These are phyloP conservation scores for Cladosporium sp. DNA, from an alignment of 2,329 filamentous ascomycete species.

Conservation along the genomic window DNA sequence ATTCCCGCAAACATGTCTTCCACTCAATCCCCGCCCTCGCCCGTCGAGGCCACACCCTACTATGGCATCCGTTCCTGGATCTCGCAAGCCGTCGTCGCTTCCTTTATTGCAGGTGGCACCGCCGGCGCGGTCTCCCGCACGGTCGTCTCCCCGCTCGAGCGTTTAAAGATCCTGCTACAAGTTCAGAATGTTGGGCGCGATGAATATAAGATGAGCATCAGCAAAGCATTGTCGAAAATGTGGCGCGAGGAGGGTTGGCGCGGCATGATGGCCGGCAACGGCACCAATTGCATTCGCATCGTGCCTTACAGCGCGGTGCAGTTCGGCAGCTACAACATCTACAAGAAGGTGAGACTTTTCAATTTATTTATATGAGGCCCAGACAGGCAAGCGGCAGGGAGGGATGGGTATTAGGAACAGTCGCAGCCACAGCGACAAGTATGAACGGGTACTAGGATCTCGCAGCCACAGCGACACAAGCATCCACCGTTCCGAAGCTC, in stretches of 20 bases:
- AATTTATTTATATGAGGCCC: background rate
- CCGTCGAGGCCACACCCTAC: constrained; percentile 10
- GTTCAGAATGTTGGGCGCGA: constrained; percentile 84
- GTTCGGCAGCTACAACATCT: constrained; percentile 96
- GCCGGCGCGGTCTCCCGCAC: constrained; percentile 96
- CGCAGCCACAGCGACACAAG: background rate
- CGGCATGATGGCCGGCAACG: constrained; percentile 96
- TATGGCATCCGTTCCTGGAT: constrained; percentile 36
- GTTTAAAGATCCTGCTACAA: constrained; percentile 96
- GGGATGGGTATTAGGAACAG: background rate
- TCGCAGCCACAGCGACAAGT: too few relatives aligned
- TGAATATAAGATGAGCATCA: constrained; percentile 89
- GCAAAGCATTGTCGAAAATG: constrained; percentile 87
- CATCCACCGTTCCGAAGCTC: background rate
- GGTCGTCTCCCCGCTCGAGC: constrained; percentile 90
- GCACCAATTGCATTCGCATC: constrained; percentile 96
- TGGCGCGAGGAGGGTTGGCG: constrained; percentile 95
- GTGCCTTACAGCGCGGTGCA: constrained; percentile 97
- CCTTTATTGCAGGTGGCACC: constrained; percentile 89
- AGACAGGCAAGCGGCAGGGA: background rate
- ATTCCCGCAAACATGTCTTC: background rate
- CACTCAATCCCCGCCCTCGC: background rate
- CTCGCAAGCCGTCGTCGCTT: constrained; percentile 79
- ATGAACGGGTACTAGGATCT: too few relatives aligned
- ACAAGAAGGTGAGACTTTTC: constrained; percentile 64